Evolutionary conservation across 1,139 yeast species (phyloP).

Genomic region (Suhomyces kunorum): DNA sequence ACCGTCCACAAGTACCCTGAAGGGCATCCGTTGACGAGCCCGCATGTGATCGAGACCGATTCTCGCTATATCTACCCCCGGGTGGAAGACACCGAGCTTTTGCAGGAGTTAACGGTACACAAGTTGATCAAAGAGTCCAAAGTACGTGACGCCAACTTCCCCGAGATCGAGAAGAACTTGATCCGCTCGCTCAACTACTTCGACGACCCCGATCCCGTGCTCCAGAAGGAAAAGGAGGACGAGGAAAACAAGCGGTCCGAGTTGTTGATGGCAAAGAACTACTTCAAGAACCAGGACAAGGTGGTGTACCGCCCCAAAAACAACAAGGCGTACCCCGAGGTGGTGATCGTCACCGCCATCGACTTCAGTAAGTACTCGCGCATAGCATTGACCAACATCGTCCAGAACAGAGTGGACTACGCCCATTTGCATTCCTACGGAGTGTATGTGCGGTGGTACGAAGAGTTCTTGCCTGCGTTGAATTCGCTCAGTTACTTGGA

Average conservation of each 20-base stretch:
- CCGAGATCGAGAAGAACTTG: constrained; percentile 37
- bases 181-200: constrained; percentile 44
- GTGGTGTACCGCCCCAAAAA: constrained; percentile 50
- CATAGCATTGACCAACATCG: constrained; percentile 61
- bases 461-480: constrained; percentile 69
- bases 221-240: constrained; percentile 41
- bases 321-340: constrained; percentile 55
- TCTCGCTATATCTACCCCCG: constrained; percentile 64
- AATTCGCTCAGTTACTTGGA: constrained; percentile 44
- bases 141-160: constrained; percentile 39
- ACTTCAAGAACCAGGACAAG: constrained; percentile 67
- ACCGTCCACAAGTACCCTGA: constrained; percentile 27
- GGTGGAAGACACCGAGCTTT: constrained; percentile 61
- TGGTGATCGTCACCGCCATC: constrained; percentile 77
- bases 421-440: constrained; percentile 78
- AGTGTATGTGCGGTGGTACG: constrained; percentile 75
- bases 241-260: constrained; percentile 40
- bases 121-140: constrained; percentile 50
- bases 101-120: constrained; percentile 56
- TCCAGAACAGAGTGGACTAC: constrained; percentile 80
- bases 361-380: constrained; percentile 71
- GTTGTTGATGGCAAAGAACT: constrained; percentile 50
- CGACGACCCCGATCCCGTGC: constrained; percentile 46
- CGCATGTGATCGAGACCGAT: constrained; percentile 41
- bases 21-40: constrained; percentile 39